A percentile compares a stretch with the other conserved stretches of the same genome.
Conservation (phyloP, 2,329 filamentous ascomycete species). For the Ceratocystis papillata region DNA sequence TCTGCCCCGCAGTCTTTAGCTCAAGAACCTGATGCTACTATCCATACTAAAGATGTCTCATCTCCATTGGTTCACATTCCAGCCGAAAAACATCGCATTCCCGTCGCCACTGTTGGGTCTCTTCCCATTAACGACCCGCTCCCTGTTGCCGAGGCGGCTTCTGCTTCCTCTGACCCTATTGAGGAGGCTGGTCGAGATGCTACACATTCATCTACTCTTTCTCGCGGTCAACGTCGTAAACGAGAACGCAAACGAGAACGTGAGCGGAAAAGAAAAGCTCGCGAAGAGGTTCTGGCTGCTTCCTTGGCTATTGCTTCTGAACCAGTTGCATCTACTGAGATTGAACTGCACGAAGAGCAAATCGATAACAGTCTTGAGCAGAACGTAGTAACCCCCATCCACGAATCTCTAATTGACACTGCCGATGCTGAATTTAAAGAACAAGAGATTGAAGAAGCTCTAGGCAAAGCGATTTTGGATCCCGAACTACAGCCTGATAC, state of each 20-base stretch:
- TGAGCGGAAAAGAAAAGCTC: neutral
- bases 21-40: neutral
- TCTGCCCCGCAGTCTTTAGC: neutral
- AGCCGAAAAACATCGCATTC: neutral
- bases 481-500: neutral
- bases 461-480: neutral
- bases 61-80: neutral
- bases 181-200: neutral
- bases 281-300: neutral
- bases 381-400: no score
- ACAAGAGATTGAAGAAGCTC: neutral
- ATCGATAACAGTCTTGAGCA: neutral
- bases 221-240: constrained; percentile 3
- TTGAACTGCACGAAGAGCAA: neutral
- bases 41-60: neutral
- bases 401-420: neutral
- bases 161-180: neutral
- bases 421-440: neutral
- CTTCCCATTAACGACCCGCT: neutral
- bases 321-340: neutral
- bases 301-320: neutral
- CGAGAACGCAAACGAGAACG: constrained; percentile 4
- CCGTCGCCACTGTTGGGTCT: neutral
- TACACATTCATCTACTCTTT: neutral
- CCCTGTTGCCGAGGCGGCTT: neutral